phyloP scores from a whole-genome alignment of 2,329 filamentous ascomycete genomes.

The Triangularia setosa region DNA sequence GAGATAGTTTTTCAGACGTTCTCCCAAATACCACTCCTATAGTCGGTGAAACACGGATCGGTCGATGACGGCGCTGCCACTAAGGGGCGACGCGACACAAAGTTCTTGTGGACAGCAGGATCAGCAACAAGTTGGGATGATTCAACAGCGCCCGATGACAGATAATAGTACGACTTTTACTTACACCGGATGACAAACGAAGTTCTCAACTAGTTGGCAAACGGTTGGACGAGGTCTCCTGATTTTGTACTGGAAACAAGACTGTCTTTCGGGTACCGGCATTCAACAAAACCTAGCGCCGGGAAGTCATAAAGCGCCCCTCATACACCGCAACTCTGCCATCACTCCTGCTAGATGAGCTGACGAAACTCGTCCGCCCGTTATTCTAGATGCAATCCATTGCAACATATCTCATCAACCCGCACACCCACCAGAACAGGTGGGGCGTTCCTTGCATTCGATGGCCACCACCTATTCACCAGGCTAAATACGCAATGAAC shows the following conservation, averaged over 20 bases:
- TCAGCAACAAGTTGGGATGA: background rate
- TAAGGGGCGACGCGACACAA: background rate
- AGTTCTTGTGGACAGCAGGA: background rate
- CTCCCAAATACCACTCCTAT: background rate
- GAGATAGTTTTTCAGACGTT: background rate
- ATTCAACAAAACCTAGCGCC: constrained; percentile 13
- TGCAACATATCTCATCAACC: background rate
- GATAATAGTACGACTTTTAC: background rate
- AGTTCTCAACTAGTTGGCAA: constrained; percentile 7
- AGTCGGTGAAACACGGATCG: background rate
- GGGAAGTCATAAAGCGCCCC: constrained; percentile 1
- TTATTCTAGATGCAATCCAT: background rate
- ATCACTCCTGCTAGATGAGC: background rate
- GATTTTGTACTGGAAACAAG: constrained; percentile 20
- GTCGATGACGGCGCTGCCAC: background rate
- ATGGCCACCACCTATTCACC: constrained; percentile 6
- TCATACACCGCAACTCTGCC: background rate
- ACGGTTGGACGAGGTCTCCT: constrained; percentile 8
- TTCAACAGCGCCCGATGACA: background rate
- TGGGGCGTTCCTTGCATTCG: constrained; percentile 24
- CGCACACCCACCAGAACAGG: constrained; percentile 3
- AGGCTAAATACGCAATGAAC: constrained; percentile 22
- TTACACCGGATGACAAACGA: background rate
- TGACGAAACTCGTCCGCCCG: background rate
- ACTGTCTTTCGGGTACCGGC: constrained; percentile 22